Base-by-base conservation (phyloP, 192 early-diverging fungal genomes). In the Diversispora epigaea region DNA sequence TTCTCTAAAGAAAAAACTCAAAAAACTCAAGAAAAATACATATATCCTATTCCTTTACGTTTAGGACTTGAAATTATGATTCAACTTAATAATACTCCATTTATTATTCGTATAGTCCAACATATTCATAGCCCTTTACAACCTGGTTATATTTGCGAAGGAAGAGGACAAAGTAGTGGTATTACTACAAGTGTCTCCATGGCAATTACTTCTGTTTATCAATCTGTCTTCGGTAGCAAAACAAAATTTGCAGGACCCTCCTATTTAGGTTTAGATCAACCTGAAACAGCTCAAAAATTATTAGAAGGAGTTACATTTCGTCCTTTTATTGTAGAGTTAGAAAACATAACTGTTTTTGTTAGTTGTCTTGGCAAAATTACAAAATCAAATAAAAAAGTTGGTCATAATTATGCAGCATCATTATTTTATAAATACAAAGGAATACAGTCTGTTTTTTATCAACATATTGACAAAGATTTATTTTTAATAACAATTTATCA, bases 371-470 rank as follows among this genome's bases (percentile, higher is more conserved):
- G n/a, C n/a, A 56, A 56, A 61, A 49, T 49, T 49, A 49, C 58
- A 61, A 21, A 61, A 11, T 6, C 25, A 61, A 60, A 60, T 22
- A 60, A 60, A 60, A 32, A n/a, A 32, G 25, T 61, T 61, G 25
- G 58, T 61, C 12, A 39, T 61, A 15, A 58, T 58, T 58, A 58
- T 58, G 0, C 21, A 19, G 8, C 25, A 62, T 62, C 17, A 49
- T 58, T 62, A 39, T 62, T 62, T 39, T 25, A 62, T 10, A 62
- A 62, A 39, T 62, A 62, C 14, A 62, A 11, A 62, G 12, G 9
- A 41, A 40, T 12, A n/a, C 55, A 57, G 5, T 57, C 17, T 4
- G 55, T 57, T 57, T 57, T 57, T 57, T n/a, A 22, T 5, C 32
- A 62, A 11, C 1, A 12, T 40, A 40, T 62, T 4, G 0, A 40